Evolutionary conservation across 352 stramenopile genomes (phyloP).

Genomic region (Globisporangium cylindrosporum): DNA sequence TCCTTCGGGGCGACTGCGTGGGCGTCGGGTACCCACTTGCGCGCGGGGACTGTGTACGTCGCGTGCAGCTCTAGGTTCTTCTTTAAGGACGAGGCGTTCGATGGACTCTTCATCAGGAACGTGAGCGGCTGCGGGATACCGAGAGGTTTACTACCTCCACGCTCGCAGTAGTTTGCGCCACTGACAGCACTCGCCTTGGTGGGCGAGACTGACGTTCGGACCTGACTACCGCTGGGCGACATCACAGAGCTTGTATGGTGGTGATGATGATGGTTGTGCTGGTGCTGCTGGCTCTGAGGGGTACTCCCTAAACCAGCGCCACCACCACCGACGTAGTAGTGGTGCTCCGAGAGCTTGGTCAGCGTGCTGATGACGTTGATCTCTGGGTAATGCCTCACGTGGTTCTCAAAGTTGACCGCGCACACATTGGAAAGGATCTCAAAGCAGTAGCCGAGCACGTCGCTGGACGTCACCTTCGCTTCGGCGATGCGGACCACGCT

Average conservation of each 20-base stretch:
- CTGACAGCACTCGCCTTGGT: background rate
- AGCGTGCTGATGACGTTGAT: slow-evolving; percentile 76
- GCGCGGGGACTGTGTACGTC: slow-evolving; percentile 54
- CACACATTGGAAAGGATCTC: slow-evolving; percentile 75
- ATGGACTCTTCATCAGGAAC: slow-evolving; percentile 54
- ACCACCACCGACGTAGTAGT: slow-evolving; percentile 18
- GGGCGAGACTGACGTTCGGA: background rate
- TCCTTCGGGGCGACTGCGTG: slow-evolving; percentile 41
- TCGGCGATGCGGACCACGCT: slow-evolving; percentile 55
- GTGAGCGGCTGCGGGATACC: slow-evolving; percentile 44
- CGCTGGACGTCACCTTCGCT: slow-evolving; percentile 12
- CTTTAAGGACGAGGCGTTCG: slow-evolving; percentile 43
- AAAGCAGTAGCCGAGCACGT: slow-evolving; percentile 58
- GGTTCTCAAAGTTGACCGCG: slow-evolving; percentile 51
- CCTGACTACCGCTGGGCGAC: background rate
- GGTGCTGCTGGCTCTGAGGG: background rate
- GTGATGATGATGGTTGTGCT: background rate
- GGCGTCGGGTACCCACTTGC: slow-evolving; percentile 56
- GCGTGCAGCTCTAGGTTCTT: slow-evolving; percentile 67
- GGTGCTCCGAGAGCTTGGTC: slow-evolving; percentile 62
- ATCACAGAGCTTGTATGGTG: background rate
- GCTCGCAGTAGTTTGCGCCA: slow-evolving; percentile 62
- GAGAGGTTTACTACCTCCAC: slow-evolving; percentile 32
- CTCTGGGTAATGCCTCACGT: slow-evolving; percentile 28
- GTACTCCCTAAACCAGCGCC: background rate